Conservation (phyloP, 768 basidiomycete species). For the Lyophyllum semitale region DNA sequence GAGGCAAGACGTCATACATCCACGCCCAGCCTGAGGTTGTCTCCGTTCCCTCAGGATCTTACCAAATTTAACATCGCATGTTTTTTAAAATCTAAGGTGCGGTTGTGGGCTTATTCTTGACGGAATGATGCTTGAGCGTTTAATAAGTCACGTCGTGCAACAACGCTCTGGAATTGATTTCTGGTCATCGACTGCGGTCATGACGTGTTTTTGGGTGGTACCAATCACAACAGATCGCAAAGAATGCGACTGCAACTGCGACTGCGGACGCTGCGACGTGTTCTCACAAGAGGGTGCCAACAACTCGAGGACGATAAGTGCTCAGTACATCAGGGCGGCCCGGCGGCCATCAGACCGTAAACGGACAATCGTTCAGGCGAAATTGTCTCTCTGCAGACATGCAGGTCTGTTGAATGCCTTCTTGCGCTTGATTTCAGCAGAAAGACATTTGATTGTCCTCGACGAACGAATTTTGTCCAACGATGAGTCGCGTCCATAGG, state of each 20-base stretch:
- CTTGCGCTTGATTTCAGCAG: neutral
- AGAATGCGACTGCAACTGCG: neutral
- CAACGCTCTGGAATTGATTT: neutral
- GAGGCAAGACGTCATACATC: neutral
- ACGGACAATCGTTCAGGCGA: neutral
- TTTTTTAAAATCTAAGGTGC: too few relatives aligned
- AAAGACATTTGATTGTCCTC: neutral
- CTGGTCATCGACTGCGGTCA: neutral
- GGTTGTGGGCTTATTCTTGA: neutral
- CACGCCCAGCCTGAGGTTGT: neutral
- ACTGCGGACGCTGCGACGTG: conserved; percentile 11
- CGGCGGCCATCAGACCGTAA: conserved; percentile 7
- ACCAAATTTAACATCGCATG: neutral
- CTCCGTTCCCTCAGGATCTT: conserved; percentile 7
- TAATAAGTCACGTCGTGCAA: neutral
- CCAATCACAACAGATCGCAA: neutral
- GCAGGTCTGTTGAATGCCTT: neutral
- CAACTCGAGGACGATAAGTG: too few relatives aligned
- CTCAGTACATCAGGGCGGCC: neutral
- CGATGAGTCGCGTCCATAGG: neutral
- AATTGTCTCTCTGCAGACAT: neutral
- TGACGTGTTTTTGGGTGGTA: neutral
- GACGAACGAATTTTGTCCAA: neutral
- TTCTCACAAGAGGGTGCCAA: conserved; percentile 1
- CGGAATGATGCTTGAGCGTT: neutral